phyloP scores from a whole-genome alignment of 441 rosid species.

The Gossypium trilobum region DNA sequence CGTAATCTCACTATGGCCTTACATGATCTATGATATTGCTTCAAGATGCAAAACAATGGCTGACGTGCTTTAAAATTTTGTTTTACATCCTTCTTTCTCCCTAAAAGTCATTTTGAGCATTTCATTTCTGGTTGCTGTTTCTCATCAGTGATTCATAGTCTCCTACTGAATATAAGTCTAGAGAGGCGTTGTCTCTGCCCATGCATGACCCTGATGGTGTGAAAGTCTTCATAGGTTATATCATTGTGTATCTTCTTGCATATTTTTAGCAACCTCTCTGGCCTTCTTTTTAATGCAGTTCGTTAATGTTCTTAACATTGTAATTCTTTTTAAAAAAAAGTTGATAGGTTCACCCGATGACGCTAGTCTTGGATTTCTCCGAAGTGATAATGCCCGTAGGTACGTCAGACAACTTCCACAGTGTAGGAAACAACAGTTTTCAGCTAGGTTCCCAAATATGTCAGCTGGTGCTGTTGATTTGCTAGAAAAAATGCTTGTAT shows the following conservation, averaged over 20 bases:
- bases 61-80: background rate
- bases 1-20: background rate
- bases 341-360: constrained; percentile 72
- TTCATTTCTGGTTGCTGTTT: background rate
- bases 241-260: background rate
- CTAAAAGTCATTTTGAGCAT: background rate
- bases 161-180: background rate
- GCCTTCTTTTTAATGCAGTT: background rate
- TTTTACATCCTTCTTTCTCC: background rate
- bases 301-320: background rate
- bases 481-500: constrained; percentile 63
- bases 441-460: constrained; percentile 46
- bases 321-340: constrained; percentile 23
- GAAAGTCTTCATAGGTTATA: background rate
- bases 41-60: background rate
- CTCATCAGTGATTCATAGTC: background rate
- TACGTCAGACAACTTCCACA: constrained; percentile 56
- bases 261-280: background rate
- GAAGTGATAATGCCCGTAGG: constrained; percentile 60
- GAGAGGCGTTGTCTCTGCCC: background rate
- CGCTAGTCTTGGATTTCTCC: constrained; percentile 54
- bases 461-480: constrained; percentile 47
- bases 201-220: background rate
- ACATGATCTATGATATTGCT: background rate
- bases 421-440: constrained; percentile 46